A percentile compares a stretch with the other conserved stretches of the same genome.
phyloP scores from a whole-genome alignment of 176 grass and related monocot genomes.

The Phoenix roebelenii region DNA sequence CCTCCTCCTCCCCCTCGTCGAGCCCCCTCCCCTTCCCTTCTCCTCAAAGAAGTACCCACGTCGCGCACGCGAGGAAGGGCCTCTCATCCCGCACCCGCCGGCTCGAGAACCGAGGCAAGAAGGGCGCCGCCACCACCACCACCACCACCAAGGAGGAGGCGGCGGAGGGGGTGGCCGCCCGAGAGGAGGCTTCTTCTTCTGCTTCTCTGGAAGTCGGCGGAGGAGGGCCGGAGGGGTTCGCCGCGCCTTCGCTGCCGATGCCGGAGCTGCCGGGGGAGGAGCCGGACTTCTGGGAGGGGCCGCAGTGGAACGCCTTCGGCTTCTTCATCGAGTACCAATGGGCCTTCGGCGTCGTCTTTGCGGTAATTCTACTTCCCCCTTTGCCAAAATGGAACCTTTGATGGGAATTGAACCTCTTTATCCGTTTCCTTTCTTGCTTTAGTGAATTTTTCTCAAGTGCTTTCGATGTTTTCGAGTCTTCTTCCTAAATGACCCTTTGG shows the following conservation, averaged over 20 bases:
- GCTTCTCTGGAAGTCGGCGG: background rate
- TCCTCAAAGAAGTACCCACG: conserved; percentile 28
- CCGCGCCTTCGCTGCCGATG: conserved; percentile 76
- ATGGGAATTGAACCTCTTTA: too few relatives aligned
- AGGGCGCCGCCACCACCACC: conserved; percentile 26
- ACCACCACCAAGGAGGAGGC: conserved; percentile 22
- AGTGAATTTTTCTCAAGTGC: too few relatives aligned
- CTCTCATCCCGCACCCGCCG: conserved; percentile 79
- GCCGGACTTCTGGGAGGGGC: conserved; percentile 62
- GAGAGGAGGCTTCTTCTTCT: conserved; percentile 16
- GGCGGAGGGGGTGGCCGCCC: background rate
- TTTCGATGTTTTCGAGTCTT: too few relatives aligned
- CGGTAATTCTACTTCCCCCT: conserved; percentile 33
- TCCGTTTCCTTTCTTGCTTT: too few relatives aligned
- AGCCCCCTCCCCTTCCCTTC: background rate
- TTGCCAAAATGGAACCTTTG: background rate
- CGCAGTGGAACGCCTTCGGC: conserved; percentile 52
- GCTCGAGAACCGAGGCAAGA: conserved; percentile 73
- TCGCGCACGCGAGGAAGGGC: conserved; percentile 53
- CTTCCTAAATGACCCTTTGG: too few relatives aligned
- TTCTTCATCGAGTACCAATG: conserved; percentile 87
- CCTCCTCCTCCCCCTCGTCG: background rate
- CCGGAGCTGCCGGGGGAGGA: conserved; percentile 46
- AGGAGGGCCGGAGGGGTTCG: conserved; percentile 52
- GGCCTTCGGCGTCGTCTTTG: conserved; percentile 83